Conservation (phyloP, 2,329 filamentous ascomycete species). For the Penicillium expansum region DNA sequence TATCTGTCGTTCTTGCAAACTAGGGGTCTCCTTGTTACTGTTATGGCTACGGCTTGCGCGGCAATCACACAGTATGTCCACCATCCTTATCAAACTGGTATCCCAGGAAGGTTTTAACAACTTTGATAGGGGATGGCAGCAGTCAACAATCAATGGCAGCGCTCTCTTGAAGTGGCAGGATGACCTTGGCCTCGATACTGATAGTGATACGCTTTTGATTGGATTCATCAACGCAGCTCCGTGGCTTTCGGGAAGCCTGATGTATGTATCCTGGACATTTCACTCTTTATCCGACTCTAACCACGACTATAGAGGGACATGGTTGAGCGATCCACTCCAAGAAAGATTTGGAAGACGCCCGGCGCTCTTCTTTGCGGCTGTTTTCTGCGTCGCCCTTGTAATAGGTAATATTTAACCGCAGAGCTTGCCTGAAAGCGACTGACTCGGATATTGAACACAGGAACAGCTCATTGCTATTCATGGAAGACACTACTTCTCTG, state of each 20-base stretch:
- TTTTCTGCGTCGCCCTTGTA: constrained; percentile 20
- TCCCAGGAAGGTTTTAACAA: neutral
- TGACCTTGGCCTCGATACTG: neutral
- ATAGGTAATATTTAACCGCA: neutral
- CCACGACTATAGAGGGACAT: neutral
- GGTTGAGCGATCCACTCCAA: constrained; percentile 25
- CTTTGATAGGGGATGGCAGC: constrained; percentile 22
- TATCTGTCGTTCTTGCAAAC: neutral
- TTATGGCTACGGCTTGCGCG: constrained; percentile 24
- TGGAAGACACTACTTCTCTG: constrained; percentile 30
- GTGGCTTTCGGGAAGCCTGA: neutral
- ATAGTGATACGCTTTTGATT: neutral
- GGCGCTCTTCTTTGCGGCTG: constrained; percentile 39
- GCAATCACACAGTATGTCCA: constrained; percentile 25
- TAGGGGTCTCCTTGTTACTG: constrained; percentile 11
- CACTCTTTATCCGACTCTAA: neutral
- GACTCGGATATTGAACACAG: neutral
- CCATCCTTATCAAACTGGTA: neutral
- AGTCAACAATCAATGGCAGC: constrained; percentile 24
- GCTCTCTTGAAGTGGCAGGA: neutral
- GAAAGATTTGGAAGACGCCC: constrained; percentile 29
- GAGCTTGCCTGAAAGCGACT: neutral
- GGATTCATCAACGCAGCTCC: neutral
- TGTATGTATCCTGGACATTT: neutral
- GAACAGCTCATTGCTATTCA: constrained; percentile 12